These are phyloP conservation scores for Termitomyces sp. DNA, from an alignment of 768 basidiomycete species.

Conservation along the genomic window DNA sequence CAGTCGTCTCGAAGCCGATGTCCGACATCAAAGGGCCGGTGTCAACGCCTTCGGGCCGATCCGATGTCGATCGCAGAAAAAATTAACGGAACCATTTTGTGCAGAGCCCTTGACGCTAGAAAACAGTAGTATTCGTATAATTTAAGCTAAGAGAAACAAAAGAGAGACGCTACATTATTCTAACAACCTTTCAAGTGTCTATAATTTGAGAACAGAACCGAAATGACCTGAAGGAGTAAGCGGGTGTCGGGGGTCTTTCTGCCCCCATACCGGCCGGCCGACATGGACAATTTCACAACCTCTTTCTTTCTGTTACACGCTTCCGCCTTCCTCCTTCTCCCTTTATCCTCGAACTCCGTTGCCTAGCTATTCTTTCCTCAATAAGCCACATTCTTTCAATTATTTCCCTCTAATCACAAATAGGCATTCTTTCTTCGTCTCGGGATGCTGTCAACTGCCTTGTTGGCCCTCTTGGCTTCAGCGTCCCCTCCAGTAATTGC, in stretches of 20 bases:
- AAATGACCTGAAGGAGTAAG: neutral
- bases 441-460: constrained; percentile 2
- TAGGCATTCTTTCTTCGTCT: neutral
- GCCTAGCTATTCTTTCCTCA: neutral
- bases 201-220: neutral
- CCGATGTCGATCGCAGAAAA: neutral
- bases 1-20: neutral
- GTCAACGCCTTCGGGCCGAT: neutral
- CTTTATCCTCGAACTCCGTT: neutral
- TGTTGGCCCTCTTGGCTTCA: constrained; percentile 30
- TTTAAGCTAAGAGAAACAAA: too few relatives aligned
- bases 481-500: constrained; percentile 25
- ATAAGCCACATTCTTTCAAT: constrained; percentile 1
- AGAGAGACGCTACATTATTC: neutral
- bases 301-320: neutral
- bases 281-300: neutral
- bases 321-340: neutral
- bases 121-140: neutral
- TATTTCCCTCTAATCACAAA: neutral
- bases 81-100: neutral
- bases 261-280: neutral
- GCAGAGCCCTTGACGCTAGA: neutral
- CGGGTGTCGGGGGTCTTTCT: neutral
- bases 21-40: neutral
- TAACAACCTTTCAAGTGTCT: neutral